Base-by-base conservation (phyloP, 257 asterid genomes). In the Plantago elongata region DNA sequence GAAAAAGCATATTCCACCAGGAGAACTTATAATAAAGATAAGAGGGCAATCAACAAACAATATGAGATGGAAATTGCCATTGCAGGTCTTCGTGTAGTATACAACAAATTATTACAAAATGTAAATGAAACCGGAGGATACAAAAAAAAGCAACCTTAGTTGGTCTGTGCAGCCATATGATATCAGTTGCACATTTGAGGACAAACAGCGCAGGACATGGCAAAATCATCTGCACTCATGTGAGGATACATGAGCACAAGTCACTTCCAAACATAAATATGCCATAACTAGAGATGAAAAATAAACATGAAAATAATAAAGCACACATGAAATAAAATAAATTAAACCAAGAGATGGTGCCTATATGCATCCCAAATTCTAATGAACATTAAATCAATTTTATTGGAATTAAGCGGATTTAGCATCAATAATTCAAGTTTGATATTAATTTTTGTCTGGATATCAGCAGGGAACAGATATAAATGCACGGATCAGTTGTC, bases 121-220 rank as follows among this genome's bases (percentile, higher is more conserved):
- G 0, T 34, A 34, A 34, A 34, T 1, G 5, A 34, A 4, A 34
- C 4, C 5, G 8, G 0, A 34, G 40, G 40, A 34, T 34, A 3
- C 40, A 34, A 1, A 34, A n/a, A n/a, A 34, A 34, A 34, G 5
- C 8, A 68, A 80, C 89, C 68, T 55, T 68, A 14, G 6, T 50
- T 22, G 74, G 54, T 30, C 57, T 62, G 22, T 79, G 82, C 75
- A 83, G 62, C 14, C 89, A 76, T 81, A 83, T 70, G 69, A 86
- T 79, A 45, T 74, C 89, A 83, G 64, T 83, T 83, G 75, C 89
- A 83, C 65, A 77, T 83, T 40, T 61, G 48, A 42, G 64, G 49
- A 74, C 89, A 83, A 70, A 80, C 76, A 48, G 89, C 86, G 65
- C 89, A 80, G 54, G 75, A 67, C 67, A 73, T 61, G 34, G 65